Evolutionary conservation across 2,329 filamentous ascomycete genomes (phyloP), one percentile per base, ranked within the genome.

Genomic region (Parastagonospora nodorum): DNA sequence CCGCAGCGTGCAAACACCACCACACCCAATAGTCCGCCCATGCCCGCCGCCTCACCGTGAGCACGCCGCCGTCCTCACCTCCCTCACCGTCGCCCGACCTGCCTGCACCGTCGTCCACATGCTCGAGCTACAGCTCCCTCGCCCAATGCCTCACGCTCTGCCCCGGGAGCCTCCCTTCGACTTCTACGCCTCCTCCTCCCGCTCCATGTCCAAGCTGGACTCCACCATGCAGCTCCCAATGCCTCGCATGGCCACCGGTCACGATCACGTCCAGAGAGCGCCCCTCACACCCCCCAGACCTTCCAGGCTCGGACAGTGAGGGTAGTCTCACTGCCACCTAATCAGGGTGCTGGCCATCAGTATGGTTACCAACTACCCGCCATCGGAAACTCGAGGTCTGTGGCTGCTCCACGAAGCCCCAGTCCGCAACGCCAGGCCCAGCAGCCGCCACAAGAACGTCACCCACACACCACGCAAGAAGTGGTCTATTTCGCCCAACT

Each of bases 81-180:
- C 42, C 44, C 49, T 56, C 53, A 50, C 50, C 49, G 16, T 50
- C 42, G 15, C 38, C 40, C 37, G 24, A 36, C 44, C 48, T 37
- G 14, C 48, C 39, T 29, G 42, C 36, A 41, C 38, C 48, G 46
- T 54, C 69, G 62, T 57, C 65, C 64, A 58, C 57, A 74, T 74
- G 72, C 69, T 74, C 61, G 69, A 74, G 66, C 66, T 75, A 72
- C 71, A 75, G 59, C 69, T 73, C 30, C 71, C 71, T 28, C 64
- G 64, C 37, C 69, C 72, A 66, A 75, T 74, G 72, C 71, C 71
- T 66, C 70, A 74, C 70, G 69, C 70, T 57, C 55, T 74, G 46
- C 62, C 68, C 32, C 62, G 68, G 60, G 69, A 71, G 55, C 65
- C 58, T 59, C 54, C 70, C 49, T 62, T 68, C 61, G 64, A 69